Base-by-base conservation (phyloP, 176 grass and related monocot genomes). In the Carex parvula region DNA sequence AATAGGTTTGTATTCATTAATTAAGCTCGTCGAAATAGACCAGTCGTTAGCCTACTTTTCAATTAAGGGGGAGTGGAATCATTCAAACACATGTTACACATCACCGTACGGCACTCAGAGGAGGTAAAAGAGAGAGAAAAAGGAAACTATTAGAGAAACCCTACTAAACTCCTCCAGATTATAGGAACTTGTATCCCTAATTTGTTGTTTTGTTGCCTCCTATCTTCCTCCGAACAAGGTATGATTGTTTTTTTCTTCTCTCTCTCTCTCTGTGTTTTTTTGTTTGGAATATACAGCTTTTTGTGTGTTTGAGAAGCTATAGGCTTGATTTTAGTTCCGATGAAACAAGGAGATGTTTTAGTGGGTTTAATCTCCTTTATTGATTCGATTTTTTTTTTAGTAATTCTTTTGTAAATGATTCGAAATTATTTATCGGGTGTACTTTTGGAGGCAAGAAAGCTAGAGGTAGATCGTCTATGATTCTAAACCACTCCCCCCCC, bases 201-300 rank as follows among this genome's bases (percentile, higher is more conserved):
- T 64, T 81, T 86, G 86, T 64, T 86, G 75, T 66, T 26, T 46
- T 72, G 53, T 15, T 64, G 66, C 75, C 74, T 58, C 80, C 21
- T 56, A 12, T 79, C 74, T 81, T 81, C 56, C 33, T 41, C 57
- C 32, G 58, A 81, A 8, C 68, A 52, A 81, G 78, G 78, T 81
- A 60, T 22, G 14, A 69, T 69, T 33, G 21, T 26, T 53, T 53
- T 0, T 75, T 54, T 29, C 21, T 1, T 54, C 1, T 26, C 54
- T 33, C 21, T n/a, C n/a, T 66, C 12, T 68, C 4, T 68, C 10
- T 13, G 21, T 24, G 11, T 10, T 30, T 64, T 57, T 50, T 41
- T 60, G 10, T 64, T 81, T 21, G 57, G 29, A 46, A 70, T 17
- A n/a, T 3, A 12, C 8, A 46, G 69, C 9, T 72, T 42, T 42